Evolutionary conservation across 306 rosid genomes (phyloP), one percentile per base, ranked within the genome.

Genomic region (Castanea mollissima): DNA sequence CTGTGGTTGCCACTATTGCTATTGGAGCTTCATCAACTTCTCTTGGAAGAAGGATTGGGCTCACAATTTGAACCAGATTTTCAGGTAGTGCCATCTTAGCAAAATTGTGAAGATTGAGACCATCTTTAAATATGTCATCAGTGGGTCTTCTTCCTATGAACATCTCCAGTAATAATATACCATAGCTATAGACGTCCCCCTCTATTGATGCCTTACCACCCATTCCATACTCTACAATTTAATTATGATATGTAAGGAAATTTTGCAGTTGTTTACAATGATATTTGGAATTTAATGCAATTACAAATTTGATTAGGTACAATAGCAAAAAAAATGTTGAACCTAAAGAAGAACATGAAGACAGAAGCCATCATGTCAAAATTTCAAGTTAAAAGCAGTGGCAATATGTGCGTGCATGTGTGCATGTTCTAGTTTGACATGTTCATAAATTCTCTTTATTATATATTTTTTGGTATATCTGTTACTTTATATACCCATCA

Each of bases 151-250:
- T 79, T 71, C 80, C 83, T 0, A 83, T 46, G 59, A 79, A 55
- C 29, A 86, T 68, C 59, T 82, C 79, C 38, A 83, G 3, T 44
- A 86, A 55, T 46, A 86, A 80, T n/a, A 82, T 86, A 25, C 90
- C 90, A 44, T 32, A 84, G 56, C 85, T 82, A 14, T 84, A 88
- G 4, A 79, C 73, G 29, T 83, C 88, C 51, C 86, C 88, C 5
- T 4, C 29, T 18, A 0, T 67, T 57, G 87, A 88, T 27, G 82
- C 80, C 41, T 60, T 19, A 7, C 62, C 73, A 34, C 83, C 75
- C 73, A 78, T 55, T 69, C 83, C 83, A n/a, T 88, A 85, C 32
- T 85, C 87, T 88, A 46, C 49, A 55, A 68, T 23, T 58, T 55
- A 75, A 41, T 46, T 46, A 46, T 11, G 52, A 46, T 2, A 46